A percentile compares a stretch with the other conserved stretches of the same genome.
These are phyloP conservation scores for Stentor coeruleus DNA, from an alignment of 73 alveolate species.

Conservation along the genomic window DNA sequence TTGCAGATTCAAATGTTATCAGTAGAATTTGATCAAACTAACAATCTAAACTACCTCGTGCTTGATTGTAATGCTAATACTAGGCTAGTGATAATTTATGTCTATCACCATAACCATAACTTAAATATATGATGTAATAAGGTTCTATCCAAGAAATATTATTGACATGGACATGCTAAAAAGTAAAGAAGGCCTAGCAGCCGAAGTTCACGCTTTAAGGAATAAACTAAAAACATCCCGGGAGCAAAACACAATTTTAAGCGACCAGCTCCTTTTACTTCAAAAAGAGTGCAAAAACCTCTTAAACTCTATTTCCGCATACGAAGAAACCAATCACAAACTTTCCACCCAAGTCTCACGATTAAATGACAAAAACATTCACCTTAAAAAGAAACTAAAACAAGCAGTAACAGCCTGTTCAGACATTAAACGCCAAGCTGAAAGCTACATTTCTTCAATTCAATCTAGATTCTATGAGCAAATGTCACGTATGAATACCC, in stretches of 20 bases:
- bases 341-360: not conserved
- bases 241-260: not conserved
- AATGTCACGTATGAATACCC: not conserved
- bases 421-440: not conserved
- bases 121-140: no score
- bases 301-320: not conserved
- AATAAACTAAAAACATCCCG: not conserved
- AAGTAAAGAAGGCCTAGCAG: slow-evolving; percentile 6
- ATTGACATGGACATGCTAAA: not conserved
- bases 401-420: slow-evolving; percentile 2
- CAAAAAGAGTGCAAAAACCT: slow-evolving; percentile 6
- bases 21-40: no score
- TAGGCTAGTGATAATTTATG: no score
- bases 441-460: not conserved
- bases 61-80: no score
- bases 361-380: not conserved
- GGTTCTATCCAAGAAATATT: not conserved
- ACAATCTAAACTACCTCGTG: no score
- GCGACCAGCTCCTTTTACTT: slow-evolving; percentile 2
- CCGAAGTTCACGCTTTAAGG: not conserved
- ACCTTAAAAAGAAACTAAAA: not conserved
- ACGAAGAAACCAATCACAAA: not conserved
- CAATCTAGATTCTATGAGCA: not conserved
- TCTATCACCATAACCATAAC: no score
- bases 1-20: no score